Percentiles rank a stretch among this genome's conserved stretches.
Conservation (phyloP, 257 asterid genomes). For the Solanum virginianum region DNA sequence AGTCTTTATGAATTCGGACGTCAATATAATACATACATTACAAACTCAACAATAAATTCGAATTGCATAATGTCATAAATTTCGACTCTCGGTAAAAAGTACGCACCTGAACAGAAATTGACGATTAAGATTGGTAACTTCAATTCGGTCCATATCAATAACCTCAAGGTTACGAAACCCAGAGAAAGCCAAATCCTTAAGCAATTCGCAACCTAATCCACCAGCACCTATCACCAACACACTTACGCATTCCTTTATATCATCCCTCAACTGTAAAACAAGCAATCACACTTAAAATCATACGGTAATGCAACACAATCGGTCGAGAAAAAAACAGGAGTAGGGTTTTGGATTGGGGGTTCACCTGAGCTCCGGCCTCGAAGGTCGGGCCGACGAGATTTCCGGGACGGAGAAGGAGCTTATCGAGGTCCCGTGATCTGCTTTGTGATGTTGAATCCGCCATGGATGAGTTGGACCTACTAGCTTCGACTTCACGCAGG, state of each 20-base stretch:
- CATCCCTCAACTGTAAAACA: slow-evolving; percentile 60
- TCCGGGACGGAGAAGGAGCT: slow-evolving; percentile 86
- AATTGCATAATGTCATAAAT: neutral
- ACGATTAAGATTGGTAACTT: slow-evolving; percentile 91
- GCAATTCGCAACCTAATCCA: slow-evolving; percentile 96
- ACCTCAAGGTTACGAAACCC: slow-evolving; percentile 85
- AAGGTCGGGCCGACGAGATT: slow-evolving; percentile 66
- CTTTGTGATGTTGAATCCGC: slow-evolving; percentile 50
- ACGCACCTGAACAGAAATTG: slow-evolving; percentile 88
- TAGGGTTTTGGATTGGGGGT: neutral
- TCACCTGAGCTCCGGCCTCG: slow-evolving; percentile 69
- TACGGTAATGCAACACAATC: neutral
- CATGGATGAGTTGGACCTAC: slow-evolving; percentile 20
- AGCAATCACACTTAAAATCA: neutral
- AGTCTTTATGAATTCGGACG: neutral
- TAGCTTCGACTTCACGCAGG: slow-evolving; percentile 38
- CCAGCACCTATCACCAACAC: slow-evolving; percentile 97
- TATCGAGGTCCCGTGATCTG: slow-evolving; percentile 95
- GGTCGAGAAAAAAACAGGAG: neutral
- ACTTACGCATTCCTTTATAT: slow-evolving; percentile 58
- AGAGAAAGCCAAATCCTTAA: slow-evolving; percentile 86
- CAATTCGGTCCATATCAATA: slow-evolving; percentile 95
- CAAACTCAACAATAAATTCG: neutral
- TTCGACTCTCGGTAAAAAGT: neutral
- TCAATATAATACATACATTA: neutral